phyloP scores from a whole-genome alignment of 306 rosid genomes.

The Pterocarpus macrocarpus region DNA sequence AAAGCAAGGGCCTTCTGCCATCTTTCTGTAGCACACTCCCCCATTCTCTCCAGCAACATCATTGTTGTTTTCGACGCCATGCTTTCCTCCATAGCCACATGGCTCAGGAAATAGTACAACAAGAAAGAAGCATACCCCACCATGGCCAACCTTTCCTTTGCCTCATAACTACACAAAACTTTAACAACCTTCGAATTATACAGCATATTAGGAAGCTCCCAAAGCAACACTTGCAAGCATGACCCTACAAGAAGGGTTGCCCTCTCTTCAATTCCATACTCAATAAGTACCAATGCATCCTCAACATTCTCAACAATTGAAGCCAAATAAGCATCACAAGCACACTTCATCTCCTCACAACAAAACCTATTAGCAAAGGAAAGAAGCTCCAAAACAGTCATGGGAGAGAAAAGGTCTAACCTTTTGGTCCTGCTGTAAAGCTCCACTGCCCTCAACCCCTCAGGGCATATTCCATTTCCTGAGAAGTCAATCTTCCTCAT shows the following conservation, averaged over 20 bases:
- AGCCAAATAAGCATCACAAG: constrained; percentile 75
- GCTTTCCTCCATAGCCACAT: constrained; percentile 80
- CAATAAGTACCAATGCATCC: constrained; percentile 76
- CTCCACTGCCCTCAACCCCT: constrained; percentile 78
- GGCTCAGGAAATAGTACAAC: constrained; percentile 79
- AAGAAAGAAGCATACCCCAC: constrained; percentile 71
- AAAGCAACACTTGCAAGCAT: constrained; percentile 76
- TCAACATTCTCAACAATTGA: constrained; percentile 61
- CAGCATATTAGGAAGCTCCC: constrained; percentile 73
- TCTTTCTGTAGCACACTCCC: constrained; percentile 62
- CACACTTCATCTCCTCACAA: constrained; percentile 77
- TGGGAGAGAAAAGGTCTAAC: constrained; percentile 62
- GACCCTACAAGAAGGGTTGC: constrained; percentile 75
- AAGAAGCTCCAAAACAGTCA: constrained; percentile 72
- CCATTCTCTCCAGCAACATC: constrained; percentile 75
- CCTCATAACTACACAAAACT: constrained; percentile 60
- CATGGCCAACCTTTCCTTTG: constrained; percentile 62
- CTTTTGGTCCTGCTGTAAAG: constrained; percentile 74
- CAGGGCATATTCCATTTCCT: constrained; percentile 63
- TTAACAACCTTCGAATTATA: constrained; percentile 57
- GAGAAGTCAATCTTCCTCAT: constrained; percentile 69
- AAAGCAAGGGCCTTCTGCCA: constrained; percentile 78
- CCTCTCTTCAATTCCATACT: constrained; percentile 77
- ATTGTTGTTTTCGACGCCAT: constrained; percentile 65
- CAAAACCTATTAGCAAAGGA: constrained; percentile 81